Evolutionary conservation across 2,329 filamentous ascomycete genomes (phyloP).

Genomic region (Penicillium rolfsii): DNA sequence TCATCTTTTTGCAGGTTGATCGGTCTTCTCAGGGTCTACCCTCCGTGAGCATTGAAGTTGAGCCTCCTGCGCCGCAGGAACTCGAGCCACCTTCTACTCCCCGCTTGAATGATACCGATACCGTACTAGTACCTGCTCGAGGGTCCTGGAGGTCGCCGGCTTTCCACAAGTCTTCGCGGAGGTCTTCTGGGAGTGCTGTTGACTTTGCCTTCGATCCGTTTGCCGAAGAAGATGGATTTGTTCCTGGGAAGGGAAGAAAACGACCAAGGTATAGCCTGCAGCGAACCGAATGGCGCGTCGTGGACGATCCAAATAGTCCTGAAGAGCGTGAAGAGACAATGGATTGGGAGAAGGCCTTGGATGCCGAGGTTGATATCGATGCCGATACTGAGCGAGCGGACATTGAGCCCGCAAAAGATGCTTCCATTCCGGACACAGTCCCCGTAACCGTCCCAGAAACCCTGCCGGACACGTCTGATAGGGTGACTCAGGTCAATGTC

Average conservation of each 20-base stretch:
- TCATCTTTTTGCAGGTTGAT: conserved; percentile 28
- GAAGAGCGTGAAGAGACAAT: conserved; percentile 50
- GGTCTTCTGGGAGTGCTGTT: conserved; percentile 70
- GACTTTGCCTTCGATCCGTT: conserved; percentile 69
- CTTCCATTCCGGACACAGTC: background rate
- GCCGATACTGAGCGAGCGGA: conserved; percentile 5
- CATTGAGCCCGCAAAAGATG: background rate
- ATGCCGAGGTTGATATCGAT: conserved; percentile 27
- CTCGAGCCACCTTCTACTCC: conserved; percentile 33
- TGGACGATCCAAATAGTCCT: conserved; percentile 71
- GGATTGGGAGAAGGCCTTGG: conserved; percentile 37
- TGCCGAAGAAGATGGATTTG: conserved; percentile 65
- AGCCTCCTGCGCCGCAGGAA: conserved; percentile 33
- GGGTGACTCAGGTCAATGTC: background rate
- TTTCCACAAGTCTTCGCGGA: conserved; percentile 71
- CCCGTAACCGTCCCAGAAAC: background rate
- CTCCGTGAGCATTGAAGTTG: conserved; percentile 57
- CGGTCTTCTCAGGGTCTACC: conserved; percentile 30
- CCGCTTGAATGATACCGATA: conserved; percentile 17
- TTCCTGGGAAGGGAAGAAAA: conserved; percentile 67
- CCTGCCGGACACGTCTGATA: background rate
- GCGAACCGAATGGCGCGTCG: conserved; percentile 73
- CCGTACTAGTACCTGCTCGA: conserved; percentile 37
- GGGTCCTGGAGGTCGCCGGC: conserved; percentile 75
- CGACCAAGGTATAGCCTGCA: conserved; percentile 69